phyloP scores from a whole-genome alignment of 495 filamentous ascomycete species.

The Chlorociboria aeruginascens region DNA sequence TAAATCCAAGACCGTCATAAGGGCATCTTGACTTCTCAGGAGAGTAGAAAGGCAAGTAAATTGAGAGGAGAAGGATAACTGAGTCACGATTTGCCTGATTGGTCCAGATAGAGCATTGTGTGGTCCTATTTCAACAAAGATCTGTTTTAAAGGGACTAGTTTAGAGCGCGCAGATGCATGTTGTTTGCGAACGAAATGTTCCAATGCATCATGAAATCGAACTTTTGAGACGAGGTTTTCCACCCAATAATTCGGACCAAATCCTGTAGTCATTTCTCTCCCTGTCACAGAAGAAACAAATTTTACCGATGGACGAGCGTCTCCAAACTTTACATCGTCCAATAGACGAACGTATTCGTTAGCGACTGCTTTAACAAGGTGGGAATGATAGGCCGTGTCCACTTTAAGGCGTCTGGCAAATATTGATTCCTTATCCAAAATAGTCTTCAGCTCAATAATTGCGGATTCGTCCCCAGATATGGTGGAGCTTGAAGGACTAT shows the following conservation, averaged over 20 bases:
- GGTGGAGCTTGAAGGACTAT: constrained; percentile 45
- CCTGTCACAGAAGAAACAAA: constrained; percentile 31
- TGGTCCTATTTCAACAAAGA: constrained; percentile 51
- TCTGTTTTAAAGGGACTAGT: not conserved
- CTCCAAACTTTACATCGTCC: constrained; percentile 3
- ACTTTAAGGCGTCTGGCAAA: constrained; percentile 42
- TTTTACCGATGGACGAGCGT: constrained; percentile 16
- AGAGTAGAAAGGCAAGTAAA: constrained; percentile 30
- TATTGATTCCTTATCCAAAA: constrained; percentile 27
- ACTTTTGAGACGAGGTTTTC: constrained; percentile 40
- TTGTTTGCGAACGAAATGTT: constrained; percentile 21
- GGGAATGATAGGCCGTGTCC: constrained; percentile 48
- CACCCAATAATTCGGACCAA: constrained; percentile 30
- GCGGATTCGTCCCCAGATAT: constrained; percentile 41
- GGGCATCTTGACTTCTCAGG: constrained; percentile 30
- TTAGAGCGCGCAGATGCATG: constrained; percentile 21
- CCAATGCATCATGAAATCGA: constrained; percentile 24
- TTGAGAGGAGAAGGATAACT: constrained; percentile 7
- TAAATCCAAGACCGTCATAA: constrained; percentile 31
- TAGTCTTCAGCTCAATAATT: constrained; percentile 31
- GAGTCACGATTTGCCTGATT: constrained; percentile 32
- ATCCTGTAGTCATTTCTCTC: constrained; percentile 1
- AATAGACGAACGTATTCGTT: constrained; percentile 20
- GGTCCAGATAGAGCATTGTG: constrained; percentile 51
- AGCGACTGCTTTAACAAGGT: constrained; percentile 39